phyloP scores from a whole-genome alignment of 345 rosid species.

The Linum trigynum region DNA sequence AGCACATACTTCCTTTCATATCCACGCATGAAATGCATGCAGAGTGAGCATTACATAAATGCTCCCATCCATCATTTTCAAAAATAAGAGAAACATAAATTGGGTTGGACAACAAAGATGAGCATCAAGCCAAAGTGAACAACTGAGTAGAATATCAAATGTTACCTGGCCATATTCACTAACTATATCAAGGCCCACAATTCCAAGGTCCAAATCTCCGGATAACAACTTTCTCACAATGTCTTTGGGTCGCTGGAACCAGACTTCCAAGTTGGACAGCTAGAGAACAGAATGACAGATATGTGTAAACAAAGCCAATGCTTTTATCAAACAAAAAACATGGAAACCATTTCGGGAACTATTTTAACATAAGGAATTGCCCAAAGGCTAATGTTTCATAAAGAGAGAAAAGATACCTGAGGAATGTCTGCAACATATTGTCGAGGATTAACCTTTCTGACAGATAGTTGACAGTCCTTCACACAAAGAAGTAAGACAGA shows the following conservation, averaged over 20 bases:
- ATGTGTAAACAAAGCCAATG: neutral
- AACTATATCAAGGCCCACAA: constrained; percentile 83
- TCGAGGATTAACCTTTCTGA: constrained; percentile 85
- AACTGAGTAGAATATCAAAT: neutral
- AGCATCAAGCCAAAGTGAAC: too few species aligned
- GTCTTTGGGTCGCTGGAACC: constrained; percentile 97
- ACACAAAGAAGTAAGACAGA: constrained; percentile 2
- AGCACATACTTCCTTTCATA: too few species aligned
- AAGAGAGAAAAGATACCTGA: constrained; percentile 36
- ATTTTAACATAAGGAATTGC: too few species aligned
- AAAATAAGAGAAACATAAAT: too few species aligned
- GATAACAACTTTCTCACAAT: constrained; percentile 72
- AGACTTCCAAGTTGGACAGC: constrained; percentile 81
- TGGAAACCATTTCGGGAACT: too few species aligned
- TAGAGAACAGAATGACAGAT: constrained; percentile 18
- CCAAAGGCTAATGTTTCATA: neutral
- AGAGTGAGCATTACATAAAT: too few species aligned
- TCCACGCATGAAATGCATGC: too few species aligned
- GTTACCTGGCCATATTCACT: constrained; percentile 77
- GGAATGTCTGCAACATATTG: constrained; percentile 93
- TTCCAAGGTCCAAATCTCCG: constrained; percentile 92
- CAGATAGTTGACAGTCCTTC: constrained; percentile 81
- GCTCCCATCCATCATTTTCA: too few species aligned
- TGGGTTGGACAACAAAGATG: too few species aligned
- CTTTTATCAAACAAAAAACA: too few species aligned